A percentile compares a stretch with the other conserved stretches of the same genome.
phyloP scores from a whole-genome alignment of 2,329 filamentous ascomycete species.

The Didymella glomerata region DNA sequence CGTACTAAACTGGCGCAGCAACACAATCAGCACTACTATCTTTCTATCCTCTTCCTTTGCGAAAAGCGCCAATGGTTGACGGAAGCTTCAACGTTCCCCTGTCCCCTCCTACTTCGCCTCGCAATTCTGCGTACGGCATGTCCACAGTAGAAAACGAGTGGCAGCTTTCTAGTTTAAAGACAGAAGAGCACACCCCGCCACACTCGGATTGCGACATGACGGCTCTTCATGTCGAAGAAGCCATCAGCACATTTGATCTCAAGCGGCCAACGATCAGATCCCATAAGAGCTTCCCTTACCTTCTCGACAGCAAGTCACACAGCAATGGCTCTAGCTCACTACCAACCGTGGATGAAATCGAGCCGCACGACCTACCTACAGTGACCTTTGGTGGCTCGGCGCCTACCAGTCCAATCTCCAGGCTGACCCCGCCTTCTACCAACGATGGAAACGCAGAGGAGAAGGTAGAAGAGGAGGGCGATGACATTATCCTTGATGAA shows the following conservation, averaged over 20 bases:
- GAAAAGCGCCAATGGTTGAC: conserved; percentile 54
- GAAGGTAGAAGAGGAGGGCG: conserved; percentile 50
- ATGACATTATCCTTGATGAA: conserved; percentile 52
- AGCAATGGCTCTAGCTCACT: conserved; percentile 39
- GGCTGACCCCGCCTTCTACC: conserved; percentile 56
- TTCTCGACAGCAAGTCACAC: conserved; percentile 49
- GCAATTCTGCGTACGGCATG: conserved; percentile 59
- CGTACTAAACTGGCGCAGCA: conserved; percentile 35
- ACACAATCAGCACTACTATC: conserved; percentile 31
- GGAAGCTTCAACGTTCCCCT: conserved; percentile 57
- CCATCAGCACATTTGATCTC: conserved; percentile 48
- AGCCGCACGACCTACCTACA: conserved; percentile 45
- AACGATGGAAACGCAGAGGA: conserved; percentile 48
- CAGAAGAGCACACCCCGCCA: conserved; percentile 46
- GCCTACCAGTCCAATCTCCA: conserved; percentile 57
- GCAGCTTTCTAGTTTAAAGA: conserved; percentile 41
- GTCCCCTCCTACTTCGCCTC: conserved; percentile 61
- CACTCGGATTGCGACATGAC: conserved; percentile 52
- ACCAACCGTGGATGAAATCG: conserved; percentile 47
- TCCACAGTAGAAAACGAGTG: conserved; percentile 55
- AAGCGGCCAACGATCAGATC: conserved; percentile 54
- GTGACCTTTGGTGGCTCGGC: conserved; percentile 55
- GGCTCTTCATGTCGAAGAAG: conserved; percentile 48
- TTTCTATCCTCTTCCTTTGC: conserved; percentile 29
- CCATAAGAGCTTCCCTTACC: conserved; percentile 56